Percentiles rank a stretch among this genome's conserved stretches.
Conservation (phyloP, 768 basidiomycete genomes). For the Punctularia strigosozonata region DNA sequence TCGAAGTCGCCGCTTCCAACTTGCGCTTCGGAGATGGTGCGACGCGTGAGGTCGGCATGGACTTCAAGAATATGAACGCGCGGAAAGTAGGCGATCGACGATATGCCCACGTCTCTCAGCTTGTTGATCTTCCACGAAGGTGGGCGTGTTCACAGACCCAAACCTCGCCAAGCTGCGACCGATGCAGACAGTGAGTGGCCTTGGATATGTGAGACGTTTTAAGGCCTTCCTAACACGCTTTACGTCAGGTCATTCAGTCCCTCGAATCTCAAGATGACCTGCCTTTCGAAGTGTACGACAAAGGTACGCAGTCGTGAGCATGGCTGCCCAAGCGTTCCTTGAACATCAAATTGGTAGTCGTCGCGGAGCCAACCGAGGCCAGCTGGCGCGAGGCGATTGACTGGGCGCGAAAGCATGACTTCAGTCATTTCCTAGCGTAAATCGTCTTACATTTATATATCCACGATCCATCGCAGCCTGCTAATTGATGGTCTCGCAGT, state of each 20-base stretch:
- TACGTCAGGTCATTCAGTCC: constrained; percentile 54
- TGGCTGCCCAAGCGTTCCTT: not conserved
- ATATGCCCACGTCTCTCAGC: constrained; percentile 4
- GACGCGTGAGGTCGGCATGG: constrained; percentile 86
- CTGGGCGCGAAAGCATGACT: constrained; percentile 79
- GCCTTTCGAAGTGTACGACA: constrained; percentile 71
- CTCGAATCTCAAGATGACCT: constrained; percentile 71
- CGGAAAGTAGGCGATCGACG: constrained; percentile 44
- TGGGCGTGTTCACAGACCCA: constrained; percentile 89
- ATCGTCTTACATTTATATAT: constrained; percentile 14
- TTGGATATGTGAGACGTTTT: not conserved
- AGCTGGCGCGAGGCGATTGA: constrained; percentile 83
- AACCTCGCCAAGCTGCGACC: constrained; percentile 72
- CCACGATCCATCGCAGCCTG: constrained; percentile 2
- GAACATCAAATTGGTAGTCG: too few relatives aligned
- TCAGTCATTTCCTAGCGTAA: constrained; percentile 88
- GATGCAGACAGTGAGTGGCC: constrained; percentile 58
- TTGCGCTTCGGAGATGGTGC: constrained; percentile 86
- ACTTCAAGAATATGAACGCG: constrained; percentile 88
- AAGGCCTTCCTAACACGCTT: not conserved
- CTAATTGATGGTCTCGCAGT: constrained; percentile 22
- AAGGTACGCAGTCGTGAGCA: constrained; percentile 7
- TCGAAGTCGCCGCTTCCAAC: constrained; percentile 86
- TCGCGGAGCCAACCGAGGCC: constrained; percentile 86
- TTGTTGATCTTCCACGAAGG: constrained; percentile 32